Evolutionary conservation across 225 moss, liverwort and hornwort genomes (phyloP), one percentile per base, ranked within the genome.

Genomic region (Sphagnum contortum): DNA sequence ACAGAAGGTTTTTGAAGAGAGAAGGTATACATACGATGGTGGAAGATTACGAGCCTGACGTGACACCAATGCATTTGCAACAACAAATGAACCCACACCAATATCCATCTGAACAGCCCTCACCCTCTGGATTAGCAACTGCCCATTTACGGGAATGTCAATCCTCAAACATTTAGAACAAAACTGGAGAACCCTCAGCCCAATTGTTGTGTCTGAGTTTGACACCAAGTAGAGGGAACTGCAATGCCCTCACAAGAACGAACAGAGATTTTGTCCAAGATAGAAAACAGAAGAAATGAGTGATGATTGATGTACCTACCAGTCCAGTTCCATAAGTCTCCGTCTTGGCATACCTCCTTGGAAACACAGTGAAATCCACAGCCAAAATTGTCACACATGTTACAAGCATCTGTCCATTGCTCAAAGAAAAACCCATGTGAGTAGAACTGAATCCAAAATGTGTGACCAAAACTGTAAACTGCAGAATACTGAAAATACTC

Each of bases 11-110:
- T 8, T 50, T 60, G 55, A 59, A 5, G 59, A 5, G 12, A 61
- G 47, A 60, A 65, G 48, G 69, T 45, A 51, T 48, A 80, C 94
- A 59, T 87, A 91, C 89, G 79, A 88, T 62, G 88, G 73, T 48
- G 85, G 77, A 12, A 89, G 70, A 54, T 82, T 78, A 65, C 90
- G 86, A 10, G 96, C 92, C 81, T 96, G 96, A 61, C 92, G 86
- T 70, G 96, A 92, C 51, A 96, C 85, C 12, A 96, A 61, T 67
- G 90, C 96, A 77, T 92, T 96, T 68, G 96, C 92, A 64, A 90
- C 88, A 66, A 96, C 92, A 74, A 92, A 96, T 56, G 96, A 90
- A 68, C 96, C 96, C 62, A 96, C 92, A 67, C 92, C 96, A 64
- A 96, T 80, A 69, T 84, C 83, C 83, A 84, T 84, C 81, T 81